phyloP scores from a whole-genome alignment of 2,329 filamentous ascomycete genomes.

The Niveomyces coronatus region DNA sequence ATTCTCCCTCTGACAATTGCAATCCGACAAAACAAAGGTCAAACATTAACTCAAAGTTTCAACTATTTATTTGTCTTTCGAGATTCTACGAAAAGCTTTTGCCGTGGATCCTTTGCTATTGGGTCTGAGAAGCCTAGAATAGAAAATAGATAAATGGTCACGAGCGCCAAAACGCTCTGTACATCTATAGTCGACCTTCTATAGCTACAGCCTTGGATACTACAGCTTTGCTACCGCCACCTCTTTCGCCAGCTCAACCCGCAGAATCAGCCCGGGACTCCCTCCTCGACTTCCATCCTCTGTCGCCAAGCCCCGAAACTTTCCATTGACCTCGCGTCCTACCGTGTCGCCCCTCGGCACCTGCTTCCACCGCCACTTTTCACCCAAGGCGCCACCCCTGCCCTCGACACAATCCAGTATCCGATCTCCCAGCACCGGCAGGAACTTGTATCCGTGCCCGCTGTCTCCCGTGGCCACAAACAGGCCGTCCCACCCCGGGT shows the following conservation, averaged over 20 bases:
- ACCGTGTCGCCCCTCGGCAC: slow-evolving; percentile 28
- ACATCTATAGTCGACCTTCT: no score
- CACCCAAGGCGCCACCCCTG: slow-evolving; percentile 38
- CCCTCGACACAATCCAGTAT: slow-evolving; percentile 45
- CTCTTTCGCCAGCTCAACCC: slow-evolving; percentile 29
- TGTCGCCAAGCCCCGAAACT: slow-evolving; percentile 32
- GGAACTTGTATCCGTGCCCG: slow-evolving; percentile 59
- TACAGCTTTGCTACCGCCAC: slow-evolving; percentile 12
- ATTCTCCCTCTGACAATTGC: no score
- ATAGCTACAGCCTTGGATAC: not conserved
- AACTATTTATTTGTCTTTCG: no score
- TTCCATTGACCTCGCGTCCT: slow-evolving; percentile 24
- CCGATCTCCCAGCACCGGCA: slow-evolving; percentile 54
- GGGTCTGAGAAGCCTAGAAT: no score
- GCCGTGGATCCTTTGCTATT: no score
- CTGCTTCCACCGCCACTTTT: slow-evolving; percentile 55
- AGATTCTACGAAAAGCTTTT: no score
- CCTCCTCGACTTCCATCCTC: slow-evolving; percentile 45
- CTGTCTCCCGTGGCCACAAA: slow-evolving; percentile 55
- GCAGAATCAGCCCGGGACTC: slow-evolving; percentile 33
- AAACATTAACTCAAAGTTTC: no score
- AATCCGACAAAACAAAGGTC: no score
- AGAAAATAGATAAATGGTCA: not conserved
- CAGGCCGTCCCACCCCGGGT: slow-evolving; percentile 48
- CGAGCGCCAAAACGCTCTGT: not conserved